Conservation (phyloP, 805 yeast genomes). For the Cyberlindnera euphorbiae region DNA sequence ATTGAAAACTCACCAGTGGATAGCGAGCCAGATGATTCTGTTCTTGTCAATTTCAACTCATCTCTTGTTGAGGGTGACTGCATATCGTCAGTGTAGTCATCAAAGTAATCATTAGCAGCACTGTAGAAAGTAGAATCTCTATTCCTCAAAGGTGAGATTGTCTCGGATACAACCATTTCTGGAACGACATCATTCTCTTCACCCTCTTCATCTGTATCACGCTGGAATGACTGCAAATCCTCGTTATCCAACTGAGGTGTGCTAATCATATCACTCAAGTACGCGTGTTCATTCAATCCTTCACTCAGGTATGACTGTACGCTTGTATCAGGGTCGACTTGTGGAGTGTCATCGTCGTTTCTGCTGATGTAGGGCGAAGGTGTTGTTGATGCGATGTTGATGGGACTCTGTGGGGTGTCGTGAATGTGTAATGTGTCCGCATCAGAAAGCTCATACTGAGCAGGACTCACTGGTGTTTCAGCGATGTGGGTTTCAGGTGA, state of each 20-base stretch:
- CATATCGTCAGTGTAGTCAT: conserved; percentile 22
- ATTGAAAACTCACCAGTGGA: conserved; percentile 30
- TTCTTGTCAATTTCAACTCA: conserved; percentile 5
- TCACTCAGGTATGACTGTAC: not conserved
- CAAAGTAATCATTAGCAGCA: conserved; percentile 24
- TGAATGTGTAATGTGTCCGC: conserved; percentile 23
- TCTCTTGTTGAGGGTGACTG: conserved; percentile 1
- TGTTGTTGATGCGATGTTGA: not conserved
- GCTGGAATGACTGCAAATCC: conserved; percentile 2
- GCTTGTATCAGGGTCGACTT: not conserved
- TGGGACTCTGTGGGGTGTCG: too few relatives aligned
- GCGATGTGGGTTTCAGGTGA: conserved; percentile 1
- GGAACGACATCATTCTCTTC: conserved; percentile 1
- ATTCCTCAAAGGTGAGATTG: not conserved
- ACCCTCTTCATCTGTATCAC: not conserved
- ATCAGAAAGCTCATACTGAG: conserved; percentile 16
- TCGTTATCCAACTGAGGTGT: conserved; percentile 16
- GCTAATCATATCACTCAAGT: conserved; percentile 20
- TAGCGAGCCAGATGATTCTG: conserved; percentile 25
- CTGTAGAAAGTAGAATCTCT: conserved; percentile 24
- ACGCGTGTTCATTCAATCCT: conserved; percentile 20
- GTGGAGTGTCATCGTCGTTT: not conserved
- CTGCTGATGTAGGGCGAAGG: not conserved
- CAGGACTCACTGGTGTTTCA: conserved; percentile 12
- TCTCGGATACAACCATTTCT: not conserved